Evolutionary conservation across 2,329 filamentous ascomycete species (phyloP), one percentile per base, ranked within the genome.

Genomic region (Stachybotrys chlorohalonatus): DNA sequence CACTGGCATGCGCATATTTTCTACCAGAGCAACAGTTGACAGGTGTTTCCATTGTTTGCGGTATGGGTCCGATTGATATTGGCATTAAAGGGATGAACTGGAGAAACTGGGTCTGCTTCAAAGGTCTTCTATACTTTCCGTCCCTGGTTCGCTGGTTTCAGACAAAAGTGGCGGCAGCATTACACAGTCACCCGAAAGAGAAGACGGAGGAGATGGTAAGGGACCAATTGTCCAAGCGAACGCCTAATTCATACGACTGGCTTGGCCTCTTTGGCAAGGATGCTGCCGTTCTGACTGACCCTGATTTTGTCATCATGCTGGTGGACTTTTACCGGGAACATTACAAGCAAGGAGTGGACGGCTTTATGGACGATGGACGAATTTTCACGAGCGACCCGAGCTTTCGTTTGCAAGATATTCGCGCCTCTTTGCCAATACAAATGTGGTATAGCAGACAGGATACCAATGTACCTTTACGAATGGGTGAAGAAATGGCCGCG

Each of bases 61-160:
- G 62, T 3, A 57, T 63, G 11, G 60, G 59, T 5, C 61, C 62
- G 36, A 53, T 51, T 4, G 60, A 58, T 36, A 55, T 63, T 6
- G 62, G 62, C 30, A 61, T 53, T 9, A 39, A 45, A 16, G 57
- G 56, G 15, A 57, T 59, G 57, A 53, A 54, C 49, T 51, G 49
- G 49, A 31, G n/a, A 4, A 53, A 53, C 52, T 53, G 52, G 52
- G 2, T 53, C 32, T 47, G 30, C 11, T 53, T 53, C 52, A 53
- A 47, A 17, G 52, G 52, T n/a, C 31, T 53, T 7, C 2, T 53
- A 6, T 53, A 53, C 42, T 53, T 42, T 13, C 36, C 36, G 13
- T 42, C 13, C 13, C 36, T 42, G 8, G 13, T 42, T 13, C 36
- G 36, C 6, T 42, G 36, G 36, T 3, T 42, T 42, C 36, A 42